phyloP scores from a whole-genome alignment of 2,329 filamentous ascomycete species.

The Phyllosticta citrichinensis region DNA sequence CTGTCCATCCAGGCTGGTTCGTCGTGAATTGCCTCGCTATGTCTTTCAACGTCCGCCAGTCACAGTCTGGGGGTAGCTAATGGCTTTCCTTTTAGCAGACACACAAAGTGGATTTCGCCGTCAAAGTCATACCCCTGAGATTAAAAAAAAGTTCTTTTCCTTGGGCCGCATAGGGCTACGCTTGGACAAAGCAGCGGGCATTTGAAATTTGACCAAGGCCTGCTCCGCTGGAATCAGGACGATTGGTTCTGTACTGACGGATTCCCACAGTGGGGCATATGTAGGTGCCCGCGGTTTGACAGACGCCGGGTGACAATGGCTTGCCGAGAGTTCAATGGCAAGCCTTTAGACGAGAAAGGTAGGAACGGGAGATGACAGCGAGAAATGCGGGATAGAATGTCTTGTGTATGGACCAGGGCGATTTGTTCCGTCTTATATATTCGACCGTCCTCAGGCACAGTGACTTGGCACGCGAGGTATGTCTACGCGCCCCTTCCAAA shows the following conservation, averaged over 20 bases:
- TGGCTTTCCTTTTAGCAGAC: background rate
- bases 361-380: background rate
- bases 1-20: conserved; percentile 28
- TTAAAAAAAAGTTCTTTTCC: conserved; percentile 11
- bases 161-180: background rate
- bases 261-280: background rate
- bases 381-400: background rate
- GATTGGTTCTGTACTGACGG: background rate
- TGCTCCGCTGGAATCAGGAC: background rate
- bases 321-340: background rate
- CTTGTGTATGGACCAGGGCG: background rate
- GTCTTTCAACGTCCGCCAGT: conserved; percentile 30
- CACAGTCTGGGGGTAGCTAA: conserved; percentile 11
- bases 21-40: conserved; percentile 23
- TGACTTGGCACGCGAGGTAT: background rate
- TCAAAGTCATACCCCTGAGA: conserved; percentile 8
- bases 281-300: conserved; percentile 5
- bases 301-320: conserved; percentile 6
- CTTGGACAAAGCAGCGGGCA: background rate
- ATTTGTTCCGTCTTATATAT: conserved; percentile 1
- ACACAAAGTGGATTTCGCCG: background rate
- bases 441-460: conserved; percentile 2
- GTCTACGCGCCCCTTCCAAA: conserved; percentile 1
- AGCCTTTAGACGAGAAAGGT: background rate
- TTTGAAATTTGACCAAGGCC: background rate